phyloP scores from a whole-genome alignment of 2,329 filamentous ascomycete genomes.

The Fusarium nanum region DNA sequence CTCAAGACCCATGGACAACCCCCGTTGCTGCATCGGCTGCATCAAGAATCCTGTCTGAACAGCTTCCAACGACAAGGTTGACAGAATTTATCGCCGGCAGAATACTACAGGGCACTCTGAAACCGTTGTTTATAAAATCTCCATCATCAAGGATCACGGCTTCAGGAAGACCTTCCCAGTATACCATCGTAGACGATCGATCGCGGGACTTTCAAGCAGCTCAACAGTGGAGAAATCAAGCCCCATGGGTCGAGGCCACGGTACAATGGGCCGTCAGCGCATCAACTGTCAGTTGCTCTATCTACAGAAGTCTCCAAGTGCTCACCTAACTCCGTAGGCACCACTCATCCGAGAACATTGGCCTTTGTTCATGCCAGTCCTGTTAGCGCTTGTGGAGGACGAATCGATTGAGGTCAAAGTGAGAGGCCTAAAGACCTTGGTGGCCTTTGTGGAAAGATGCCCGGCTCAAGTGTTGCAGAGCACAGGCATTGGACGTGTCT shows the following conservation, averaged over 20 bases:
- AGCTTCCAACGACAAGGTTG: conserved; percentile 37
- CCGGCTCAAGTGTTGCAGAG: conserved; percentile 64
- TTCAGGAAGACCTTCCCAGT: conserved; percentile 48
- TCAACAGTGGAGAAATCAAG: conserved; percentile 42
- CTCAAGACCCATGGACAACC: conserved; percentile 55
- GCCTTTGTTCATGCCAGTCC: conserved; percentile 75
- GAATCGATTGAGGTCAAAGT: conserved; percentile 63
- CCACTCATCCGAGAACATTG: conserved; percentile 66
- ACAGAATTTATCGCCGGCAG: conserved; percentile 62
- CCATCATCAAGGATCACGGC: conserved; percentile 57
- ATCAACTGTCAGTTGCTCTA: conserved; percentile 58
- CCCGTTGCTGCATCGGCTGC: conserved; percentile 48
- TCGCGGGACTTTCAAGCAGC: conserved; percentile 4
- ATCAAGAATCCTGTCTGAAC: conserved; percentile 46
- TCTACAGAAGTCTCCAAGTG: not conserved
- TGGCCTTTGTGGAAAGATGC: conserved; percentile 65
- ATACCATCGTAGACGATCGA: conserved; percentile 20
- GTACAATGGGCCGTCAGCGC: conserved; percentile 66
- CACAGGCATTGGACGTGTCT: conserved; percentile 74
- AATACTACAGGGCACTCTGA: conserved; percentile 72
- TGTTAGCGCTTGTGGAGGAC: conserved; percentile 77
- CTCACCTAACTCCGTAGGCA: conserved; percentile 48
- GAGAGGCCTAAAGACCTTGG: conserved; percentile 66
- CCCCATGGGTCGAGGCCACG: conserved; percentile 39
- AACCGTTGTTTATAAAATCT: conserved; percentile 72